Evolutionary conservation across 169 alveolate species (phyloP).

Genomic region (Perkinsus olseni): DNA sequence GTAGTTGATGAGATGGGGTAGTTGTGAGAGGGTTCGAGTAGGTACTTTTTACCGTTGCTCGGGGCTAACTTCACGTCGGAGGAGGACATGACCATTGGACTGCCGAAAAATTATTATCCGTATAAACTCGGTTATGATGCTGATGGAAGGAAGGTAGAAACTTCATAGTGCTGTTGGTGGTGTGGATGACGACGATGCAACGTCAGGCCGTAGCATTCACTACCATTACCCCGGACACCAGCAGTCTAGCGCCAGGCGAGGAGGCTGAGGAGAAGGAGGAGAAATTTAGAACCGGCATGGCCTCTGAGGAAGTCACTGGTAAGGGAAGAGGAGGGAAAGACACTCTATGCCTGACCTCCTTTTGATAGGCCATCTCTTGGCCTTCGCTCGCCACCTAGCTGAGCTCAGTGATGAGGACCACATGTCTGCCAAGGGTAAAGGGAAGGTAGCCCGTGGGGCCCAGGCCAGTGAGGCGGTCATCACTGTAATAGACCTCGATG

Average conservation of each 20-base stretch:
- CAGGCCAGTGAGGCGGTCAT: background rate
- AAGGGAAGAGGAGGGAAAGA: too few species aligned
- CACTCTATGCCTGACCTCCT: background rate
- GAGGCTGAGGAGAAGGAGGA: background rate
- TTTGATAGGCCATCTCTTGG: background rate
- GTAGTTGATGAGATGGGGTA: background rate
- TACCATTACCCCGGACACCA: background rate
- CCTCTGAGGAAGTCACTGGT: background rate
- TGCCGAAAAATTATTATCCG: background rate
- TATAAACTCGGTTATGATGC: background rate
- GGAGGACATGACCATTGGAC: background rate
- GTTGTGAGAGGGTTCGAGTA: background rate
- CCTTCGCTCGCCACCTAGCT: background rate
- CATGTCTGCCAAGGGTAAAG: background rate
- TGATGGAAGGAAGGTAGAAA: background rate
- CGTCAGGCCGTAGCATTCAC: background rate
- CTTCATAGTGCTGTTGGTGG: background rate
- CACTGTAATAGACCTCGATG: constrained; percentile 12
- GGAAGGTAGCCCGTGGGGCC: background rate
- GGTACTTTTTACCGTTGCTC: background rate
- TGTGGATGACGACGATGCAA: background rate
- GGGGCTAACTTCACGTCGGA: background rate
- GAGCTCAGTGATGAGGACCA: background rate
- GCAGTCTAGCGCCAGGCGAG: background rate
- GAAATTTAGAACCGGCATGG: background rate